Evolutionary conservation across 1,284 basidiomycete genomes (phyloP).

Genomic region (Ustilago nuda): DNA sequence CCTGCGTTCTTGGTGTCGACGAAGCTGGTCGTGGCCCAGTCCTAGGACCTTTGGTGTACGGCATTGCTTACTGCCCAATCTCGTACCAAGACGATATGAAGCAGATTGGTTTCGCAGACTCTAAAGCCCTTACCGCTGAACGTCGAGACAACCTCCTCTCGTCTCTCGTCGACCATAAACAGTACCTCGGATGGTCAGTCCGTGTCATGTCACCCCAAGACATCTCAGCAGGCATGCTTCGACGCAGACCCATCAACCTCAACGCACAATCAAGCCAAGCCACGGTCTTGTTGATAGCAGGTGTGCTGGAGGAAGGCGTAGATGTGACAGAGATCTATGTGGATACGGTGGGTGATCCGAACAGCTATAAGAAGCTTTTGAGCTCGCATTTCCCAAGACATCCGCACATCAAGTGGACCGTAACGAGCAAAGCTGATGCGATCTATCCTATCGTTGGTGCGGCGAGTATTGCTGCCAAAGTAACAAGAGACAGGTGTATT

Average conservation of each 20-base stretch:
- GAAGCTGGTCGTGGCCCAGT: constrained; percentile 96
- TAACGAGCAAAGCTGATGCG: constrained; percentile 91
- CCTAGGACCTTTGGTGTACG: constrained; percentile 92
- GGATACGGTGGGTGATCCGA: constrained; percentile 90
- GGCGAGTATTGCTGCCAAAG: constrained; percentile 95
- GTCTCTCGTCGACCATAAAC: constrained; percentile 54
- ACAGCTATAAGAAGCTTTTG: constrained; percentile 77
- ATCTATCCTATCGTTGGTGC: constrained; percentile 97
- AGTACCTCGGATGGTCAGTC: constrained; percentile 78
- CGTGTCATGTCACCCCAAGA: constrained; percentile 85
- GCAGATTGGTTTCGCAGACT: constrained; percentile 91
- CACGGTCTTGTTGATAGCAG: constrained; percentile 86
- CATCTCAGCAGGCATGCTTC: constrained; percentile 91
- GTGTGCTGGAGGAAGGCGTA: constrained; percentile 83
- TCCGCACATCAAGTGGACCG: constrained; percentile 77
- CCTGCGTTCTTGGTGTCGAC: constrained; percentile 81
- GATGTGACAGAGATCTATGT: constrained; percentile 92
- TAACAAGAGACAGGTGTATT: constrained; percentile 90
- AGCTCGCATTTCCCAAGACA: constrained; percentile 56
- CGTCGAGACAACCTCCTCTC: constrained; percentile 67
- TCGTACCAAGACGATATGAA: constrained; percentile 80
- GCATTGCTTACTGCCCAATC: constrained; percentile 88
- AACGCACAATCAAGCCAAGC: constrained; percentile 93
- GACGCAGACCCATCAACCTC: constrained; percentile 83
- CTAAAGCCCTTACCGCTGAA: constrained; percentile 84